Percentiles rank a stretch among this genome's conserved stretches.
Conservation (phyloP, 1,284 basidiomycete species). For the Ustilago loliicola region DNA sequence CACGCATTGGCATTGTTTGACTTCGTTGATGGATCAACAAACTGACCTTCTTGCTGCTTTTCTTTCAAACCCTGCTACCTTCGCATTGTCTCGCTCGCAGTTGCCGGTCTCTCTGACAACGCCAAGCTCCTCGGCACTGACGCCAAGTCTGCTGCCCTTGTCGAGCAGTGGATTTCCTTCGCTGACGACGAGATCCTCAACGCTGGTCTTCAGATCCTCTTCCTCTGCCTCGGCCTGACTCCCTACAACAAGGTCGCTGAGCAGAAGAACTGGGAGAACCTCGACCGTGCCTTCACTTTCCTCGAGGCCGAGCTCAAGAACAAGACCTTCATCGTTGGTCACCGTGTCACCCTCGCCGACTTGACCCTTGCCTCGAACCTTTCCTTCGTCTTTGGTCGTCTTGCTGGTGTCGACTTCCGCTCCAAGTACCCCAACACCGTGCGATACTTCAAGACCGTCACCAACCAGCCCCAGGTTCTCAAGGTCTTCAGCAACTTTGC, state of each 20-base stretch:
- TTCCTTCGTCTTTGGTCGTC: conserved; percentile 31
- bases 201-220: conserved; percentile 58
- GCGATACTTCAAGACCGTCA: conserved; percentile 80
- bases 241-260: conserved; percentile 73
- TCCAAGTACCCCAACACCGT: conserved; percentile 77
- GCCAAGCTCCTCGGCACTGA: conserved; percentile 78
- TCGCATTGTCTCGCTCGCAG: conserved; percentile 71
- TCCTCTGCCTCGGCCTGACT: conserved; percentile 42
- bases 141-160: conserved; percentile 73
- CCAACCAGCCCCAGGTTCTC: conserved; percentile 76
- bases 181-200: conserved; percentile 75
- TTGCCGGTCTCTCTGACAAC: conserved; percentile 80
- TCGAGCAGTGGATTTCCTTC: conserved; percentile 80
- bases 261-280: conserved; percentile 74
- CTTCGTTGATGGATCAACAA: background rate
- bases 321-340: conserved; percentile 90
- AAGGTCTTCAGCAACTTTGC: conserved; percentile 71
- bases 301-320: conserved; percentile 82
- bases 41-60: conserved; percentile 16
- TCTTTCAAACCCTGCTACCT: background rate
- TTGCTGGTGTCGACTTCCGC: conserved; percentile 63
- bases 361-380: conserved; percentile 77
- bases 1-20: background rate
- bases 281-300: conserved; percentile 75
- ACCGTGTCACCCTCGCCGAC: conserved; percentile 94